A percentile compares a stretch with the other conserved stretches of the same genome.
Conservation (phyloP, 768 basidiomycete genomes). For the Boletus patriciae region DNA sequence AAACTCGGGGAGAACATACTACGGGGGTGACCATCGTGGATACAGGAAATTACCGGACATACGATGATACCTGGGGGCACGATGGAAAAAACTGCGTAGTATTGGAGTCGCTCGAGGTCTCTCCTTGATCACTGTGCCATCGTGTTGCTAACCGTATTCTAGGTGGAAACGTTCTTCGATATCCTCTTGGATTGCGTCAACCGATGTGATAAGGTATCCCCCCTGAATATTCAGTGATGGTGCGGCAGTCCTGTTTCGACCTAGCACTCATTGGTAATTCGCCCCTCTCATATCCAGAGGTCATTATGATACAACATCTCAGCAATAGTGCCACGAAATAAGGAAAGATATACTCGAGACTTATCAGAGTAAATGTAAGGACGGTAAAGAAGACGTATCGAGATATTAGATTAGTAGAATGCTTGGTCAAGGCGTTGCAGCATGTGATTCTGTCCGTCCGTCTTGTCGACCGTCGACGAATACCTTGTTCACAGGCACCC, state of each 20-base stretch:
- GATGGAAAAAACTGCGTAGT: conserved; percentile 77
- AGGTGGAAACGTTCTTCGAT: conserved; percentile 68
- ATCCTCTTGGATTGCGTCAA: conserved; percentile 60
- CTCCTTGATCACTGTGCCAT: not conserved
- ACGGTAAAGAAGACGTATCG: not conserved
- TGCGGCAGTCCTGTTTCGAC: not conserved
- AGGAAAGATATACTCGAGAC: not conserved
- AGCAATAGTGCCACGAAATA: not conserved
- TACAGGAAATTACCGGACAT: conserved; percentile 59
- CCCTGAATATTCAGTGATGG: conserved; percentile 46
- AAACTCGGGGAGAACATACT: conserved; percentile 63
- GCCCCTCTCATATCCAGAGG: not conserved
- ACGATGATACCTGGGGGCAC: conserved; percentile 69
- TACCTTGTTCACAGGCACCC: conserved; percentile 21
- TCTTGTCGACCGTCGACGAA: conserved; percentile 27
- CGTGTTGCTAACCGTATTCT: conserved; percentile 3
- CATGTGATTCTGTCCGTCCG: conserved; percentile 4
- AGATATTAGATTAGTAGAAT: not conserved
- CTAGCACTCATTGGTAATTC: not conserved
- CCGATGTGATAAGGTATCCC: conserved; percentile 58
- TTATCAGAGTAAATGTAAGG: not conserved
- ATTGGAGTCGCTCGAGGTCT: conserved; percentile 64
- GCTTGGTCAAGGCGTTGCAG: not conserved
- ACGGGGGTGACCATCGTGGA: conserved; percentile 82
- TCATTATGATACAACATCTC: not conserved